Conservation (phyloP, 2,329 filamentous ascomycete species). For the Claviceps fusiformis region DNA sequence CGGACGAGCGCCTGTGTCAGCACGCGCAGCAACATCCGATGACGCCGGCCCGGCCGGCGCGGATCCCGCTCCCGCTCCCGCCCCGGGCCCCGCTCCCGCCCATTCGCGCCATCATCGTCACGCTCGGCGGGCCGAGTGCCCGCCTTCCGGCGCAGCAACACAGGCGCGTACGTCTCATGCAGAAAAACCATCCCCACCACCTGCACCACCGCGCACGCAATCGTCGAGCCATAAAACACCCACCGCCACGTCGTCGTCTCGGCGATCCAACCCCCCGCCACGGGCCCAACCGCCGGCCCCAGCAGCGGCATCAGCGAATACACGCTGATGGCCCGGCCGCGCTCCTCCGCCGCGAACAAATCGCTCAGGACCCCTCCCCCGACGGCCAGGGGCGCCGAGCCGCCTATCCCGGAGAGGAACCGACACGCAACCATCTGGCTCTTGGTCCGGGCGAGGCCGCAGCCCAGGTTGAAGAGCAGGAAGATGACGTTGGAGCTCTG, state of each 20-base stretch:
- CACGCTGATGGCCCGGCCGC: constrained; percentile 48
- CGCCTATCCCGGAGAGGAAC: constrained; percentile 48
- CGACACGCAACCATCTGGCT: constrained; percentile 47
- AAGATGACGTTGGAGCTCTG: constrained; percentile 39
- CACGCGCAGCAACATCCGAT: neutral
- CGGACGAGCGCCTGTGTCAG: constrained; percentile 38
- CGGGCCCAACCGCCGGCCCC: constrained; percentile 37
- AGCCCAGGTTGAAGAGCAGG: constrained; percentile 48
- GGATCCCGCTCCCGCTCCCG: no score
- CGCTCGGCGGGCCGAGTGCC: no score
- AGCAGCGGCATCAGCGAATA: constrained; percentile 46
- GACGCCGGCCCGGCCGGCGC: neutral
- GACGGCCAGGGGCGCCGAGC: constrained; percentile 48
- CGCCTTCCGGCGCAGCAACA: neutral
- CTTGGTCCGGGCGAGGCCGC: constrained; percentile 45
- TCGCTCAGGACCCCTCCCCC: constrained; percentile 53
- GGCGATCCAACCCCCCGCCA: constrained; percentile 27
- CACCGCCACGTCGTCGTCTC: constrained; percentile 53
- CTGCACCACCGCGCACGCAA: constrained; percentile 48
- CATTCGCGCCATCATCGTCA: constrained; percentile 6
- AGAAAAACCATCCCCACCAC: constrained; percentile 43
- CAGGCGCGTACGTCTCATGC: constrained; percentile 38
- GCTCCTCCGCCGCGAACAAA: constrained; percentile 42
- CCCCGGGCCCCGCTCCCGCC: neutral
- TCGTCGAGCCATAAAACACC: constrained; percentile 57